A percentile compares a stretch with the other conserved stretches of the same genome.
Conservation (phyloP, 164 flowering plant species). For the Litsea cubeba region DNA sequence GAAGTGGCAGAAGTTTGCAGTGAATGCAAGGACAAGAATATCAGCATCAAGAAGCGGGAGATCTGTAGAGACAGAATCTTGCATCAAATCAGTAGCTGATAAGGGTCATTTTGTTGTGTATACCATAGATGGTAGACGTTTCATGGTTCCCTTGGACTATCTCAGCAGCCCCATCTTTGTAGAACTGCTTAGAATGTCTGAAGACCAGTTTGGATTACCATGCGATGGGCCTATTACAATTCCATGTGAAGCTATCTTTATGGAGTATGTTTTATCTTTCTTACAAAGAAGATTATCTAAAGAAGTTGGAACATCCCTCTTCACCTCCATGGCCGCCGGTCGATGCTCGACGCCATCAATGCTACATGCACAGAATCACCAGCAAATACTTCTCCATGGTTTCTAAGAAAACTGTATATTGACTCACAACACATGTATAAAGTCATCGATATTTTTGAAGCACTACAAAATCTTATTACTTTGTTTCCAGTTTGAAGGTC, state of each 20-base stretch:
- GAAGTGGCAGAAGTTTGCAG: neutral
- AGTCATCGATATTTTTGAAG: neutral
- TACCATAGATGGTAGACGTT: conserved; percentile 19
- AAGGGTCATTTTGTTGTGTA: conserved; percentile 25
- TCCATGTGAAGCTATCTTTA: neutral
- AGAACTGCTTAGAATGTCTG: neutral
- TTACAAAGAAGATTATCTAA: neutral
- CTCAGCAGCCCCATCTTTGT: neutral
- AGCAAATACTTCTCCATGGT: neutral
- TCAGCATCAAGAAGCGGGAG: neutral
- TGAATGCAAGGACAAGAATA: neutral
- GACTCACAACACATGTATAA: neutral
- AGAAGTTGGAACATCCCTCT: neutral
- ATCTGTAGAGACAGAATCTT: neutral
- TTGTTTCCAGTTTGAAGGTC: no score
- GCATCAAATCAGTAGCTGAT: neutral
- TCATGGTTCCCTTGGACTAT: conserved; percentile 1
- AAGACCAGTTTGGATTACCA: neutral
- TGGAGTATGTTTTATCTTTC: neutral
- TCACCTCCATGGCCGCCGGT: neutral
- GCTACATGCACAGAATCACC: neutral
- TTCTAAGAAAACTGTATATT: neutral
- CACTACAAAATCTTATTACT: neutral
- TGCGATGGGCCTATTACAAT: neutral
- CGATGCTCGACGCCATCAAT: neutral